Base-by-base conservation (phyloP, 2,329 filamentous ascomycete genomes). In the Neoarthrinium moseri region DNA sequence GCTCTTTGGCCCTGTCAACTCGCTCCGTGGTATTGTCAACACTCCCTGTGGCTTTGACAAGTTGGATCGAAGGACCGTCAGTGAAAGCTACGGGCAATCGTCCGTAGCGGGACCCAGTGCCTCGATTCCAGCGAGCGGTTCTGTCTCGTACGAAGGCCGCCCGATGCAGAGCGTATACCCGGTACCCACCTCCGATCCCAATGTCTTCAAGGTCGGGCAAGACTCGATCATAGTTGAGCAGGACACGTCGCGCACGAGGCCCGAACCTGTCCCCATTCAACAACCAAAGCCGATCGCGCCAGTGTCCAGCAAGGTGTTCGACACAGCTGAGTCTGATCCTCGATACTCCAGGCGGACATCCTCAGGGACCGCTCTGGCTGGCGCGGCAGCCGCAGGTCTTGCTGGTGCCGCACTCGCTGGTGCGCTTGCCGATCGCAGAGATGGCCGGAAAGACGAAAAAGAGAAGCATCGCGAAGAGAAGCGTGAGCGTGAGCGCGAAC, bases 271-370 rank as follows among this genome's bases (percentile, higher is more conserved):
- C 24, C 83, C 84, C 10, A 74, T 96, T n/a, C 87, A 94, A 62
- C 89, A 95, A 56, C 91, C 91, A 3, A 86, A 91, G 55, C 91
- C 91, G 2, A 78, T 89, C 48, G 75, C 79, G 3, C 89, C 88
- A 0, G 82, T 95, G 3, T 84, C 84, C 29, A 78, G 80, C 50
- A 79, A 80, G 15, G 76, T 91, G 1, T 88, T 89, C 56, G 77
- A 83, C 38, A 69, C 76, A 26, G 67, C 68, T 22, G 71, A 63
- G 18, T 57, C 64, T 41, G 69, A 67, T 23, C 62, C 56, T 27
- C 65, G 57, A 13, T 65, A 68, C 18, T 55, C 61, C 10, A 64
- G 62, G 29, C 60, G 58, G 27, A 56, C 60, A 24, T 64, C 69
- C n/a, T 63, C 69, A 29, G 64, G 66, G 8, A 70, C 63, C 51